Evolutionary conservation across 2,329 filamentous ascomycete genomes (phyloP).

Genomic region (Tetracladium maxilliforme): DNA sequence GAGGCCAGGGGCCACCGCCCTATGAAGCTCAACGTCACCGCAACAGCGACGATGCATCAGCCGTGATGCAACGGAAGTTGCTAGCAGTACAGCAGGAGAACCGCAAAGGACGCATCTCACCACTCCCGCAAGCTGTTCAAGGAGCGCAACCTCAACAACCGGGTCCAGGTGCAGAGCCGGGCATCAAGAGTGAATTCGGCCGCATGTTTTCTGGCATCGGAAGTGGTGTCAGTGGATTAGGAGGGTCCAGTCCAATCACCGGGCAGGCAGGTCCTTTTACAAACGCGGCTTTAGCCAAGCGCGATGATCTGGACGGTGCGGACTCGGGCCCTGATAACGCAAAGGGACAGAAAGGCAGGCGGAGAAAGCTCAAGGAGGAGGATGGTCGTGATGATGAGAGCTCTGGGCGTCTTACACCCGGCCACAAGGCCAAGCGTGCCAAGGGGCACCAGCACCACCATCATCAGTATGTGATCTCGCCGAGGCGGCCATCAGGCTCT

Average conservation of each 20-base stretch:
- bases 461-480: conserved; percentile 39
- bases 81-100: conserved; percentile 72
- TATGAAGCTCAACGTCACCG: conserved; percentile 10
- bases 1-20: conserved; percentile 1
- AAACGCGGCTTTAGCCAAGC: conserved; percentile 26
- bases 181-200: conserved; percentile 89
- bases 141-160: conserved; percentile 72
- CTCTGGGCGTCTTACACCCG: conserved; percentile 45
- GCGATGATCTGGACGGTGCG: conserved; percentile 33
- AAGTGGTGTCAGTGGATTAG: conserved; percentile 44
- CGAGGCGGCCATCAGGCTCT: too few species aligned
- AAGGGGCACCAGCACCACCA: conserved; percentile 42
- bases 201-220: conserved; percentile 93
- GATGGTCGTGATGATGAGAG: conserved; percentile 54
- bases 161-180: conserved; percentile 67
- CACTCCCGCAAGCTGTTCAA: conserved; percentile 84
- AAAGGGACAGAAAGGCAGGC: conserved; percentile 32
- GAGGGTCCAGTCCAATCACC: conserved; percentile 29
- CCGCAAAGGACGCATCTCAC: conserved; percentile 71
- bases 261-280: conserved; percentile 35
- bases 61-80: conserved; percentile 47
- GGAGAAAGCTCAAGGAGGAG: conserved; percentile 66
- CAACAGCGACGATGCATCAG: conserved; percentile 24
- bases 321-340: conserved; percentile 22
- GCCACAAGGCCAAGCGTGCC: conserved; percentile 42